These are phyloP conservation scores for Austroboletus festivus DNA, from an alignment of 768 basidiomycete species.

Conservation along the genomic window DNA sequence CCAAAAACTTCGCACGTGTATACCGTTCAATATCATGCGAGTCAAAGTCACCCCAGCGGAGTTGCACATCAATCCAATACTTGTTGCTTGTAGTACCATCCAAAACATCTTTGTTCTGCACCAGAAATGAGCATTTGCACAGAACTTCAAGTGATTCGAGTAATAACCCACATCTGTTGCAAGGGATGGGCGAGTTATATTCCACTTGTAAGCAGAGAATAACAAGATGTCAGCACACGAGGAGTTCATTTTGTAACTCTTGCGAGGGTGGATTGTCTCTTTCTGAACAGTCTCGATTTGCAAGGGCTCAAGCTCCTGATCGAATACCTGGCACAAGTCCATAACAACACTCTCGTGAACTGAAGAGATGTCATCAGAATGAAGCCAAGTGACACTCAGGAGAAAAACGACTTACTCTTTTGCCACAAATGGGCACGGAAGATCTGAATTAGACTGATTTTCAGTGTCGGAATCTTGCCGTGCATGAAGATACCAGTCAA, in stretches of 20 bases:
- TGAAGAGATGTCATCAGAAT: constrained; percentile 26
- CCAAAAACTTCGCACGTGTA: constrained; percentile 97
- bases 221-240: constrained; percentile 98
- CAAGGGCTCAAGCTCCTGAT: constrained; percentile 95
- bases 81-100: constrained; percentile 99
- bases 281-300: constrained; percentile 99
- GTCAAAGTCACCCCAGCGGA: constrained; percentile 98
- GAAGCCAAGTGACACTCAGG: constrained; percentile 11
- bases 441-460: constrained; percentile 99
- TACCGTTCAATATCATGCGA: constrained; percentile 99
- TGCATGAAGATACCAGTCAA: constrained; percentile 98
- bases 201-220: constrained; percentile 98
- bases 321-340: constrained; percentile 98
- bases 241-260: constrained; percentile 99
- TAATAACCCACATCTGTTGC: constrained; percentile 75
- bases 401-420: constrained; percentile 65
- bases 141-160: background rate
- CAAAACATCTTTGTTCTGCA: constrained; percentile 84
- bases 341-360: constrained; percentile 91
- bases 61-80: constrained; percentile 96
- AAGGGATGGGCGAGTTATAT: constrained; percentile 92
- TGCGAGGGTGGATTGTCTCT: constrained; percentile 98
- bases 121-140: constrained; percentile 8
- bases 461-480: constrained; percentile 96
- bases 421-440: constrained; percentile 99